Conservation (phyloP, 176 grass and related monocot genomes). For the Cocos nucifera region DNA sequence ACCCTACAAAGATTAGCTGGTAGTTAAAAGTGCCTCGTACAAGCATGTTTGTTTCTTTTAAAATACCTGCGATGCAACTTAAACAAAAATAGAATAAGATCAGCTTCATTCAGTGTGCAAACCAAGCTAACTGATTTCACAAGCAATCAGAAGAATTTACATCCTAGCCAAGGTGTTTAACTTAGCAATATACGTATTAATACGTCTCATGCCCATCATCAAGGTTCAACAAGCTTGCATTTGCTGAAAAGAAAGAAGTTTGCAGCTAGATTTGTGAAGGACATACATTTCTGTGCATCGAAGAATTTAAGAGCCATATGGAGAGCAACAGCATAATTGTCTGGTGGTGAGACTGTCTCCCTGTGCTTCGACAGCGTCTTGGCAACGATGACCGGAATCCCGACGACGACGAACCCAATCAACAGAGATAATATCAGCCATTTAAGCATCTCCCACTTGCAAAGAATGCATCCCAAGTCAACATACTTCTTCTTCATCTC, state of each 20-base stretch:
- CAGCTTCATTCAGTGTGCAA: no score
- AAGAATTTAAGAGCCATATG: slow-evolving; percentile 19
- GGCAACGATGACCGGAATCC: background rate
- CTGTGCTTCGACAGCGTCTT: slow-evolving; percentile 5
- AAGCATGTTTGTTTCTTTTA: no score
- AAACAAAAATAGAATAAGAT: no score
- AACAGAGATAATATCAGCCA: background rate
- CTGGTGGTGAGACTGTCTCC: background rate
- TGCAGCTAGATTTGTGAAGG: background rate
- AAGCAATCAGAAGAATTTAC: no score
- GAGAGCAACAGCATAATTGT: slow-evolving; percentile 9
- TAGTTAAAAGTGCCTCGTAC: no score
- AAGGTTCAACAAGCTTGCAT: background rate
- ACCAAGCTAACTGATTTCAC: no score
- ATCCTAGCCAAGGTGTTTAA: no score
- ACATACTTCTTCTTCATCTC: slow-evolving; percentile 13
- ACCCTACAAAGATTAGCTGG: no score
- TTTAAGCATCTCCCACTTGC: background rate
- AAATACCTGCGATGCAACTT: no score
- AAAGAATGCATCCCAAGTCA: slow-evolving; percentile 9
- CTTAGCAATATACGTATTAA: no score
- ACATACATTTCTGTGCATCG: slow-evolving; percentile 26
- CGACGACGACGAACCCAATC: background rate
- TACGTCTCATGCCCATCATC: no score
- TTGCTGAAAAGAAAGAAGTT: background rate